Percentiles rank a stretch among this genome's conserved stretches.
These are phyloP conservation scores for Hyphopichia fennica DNA, from an alignment of 1,139 yeast species.

Conservation along the genomic window DNA sequence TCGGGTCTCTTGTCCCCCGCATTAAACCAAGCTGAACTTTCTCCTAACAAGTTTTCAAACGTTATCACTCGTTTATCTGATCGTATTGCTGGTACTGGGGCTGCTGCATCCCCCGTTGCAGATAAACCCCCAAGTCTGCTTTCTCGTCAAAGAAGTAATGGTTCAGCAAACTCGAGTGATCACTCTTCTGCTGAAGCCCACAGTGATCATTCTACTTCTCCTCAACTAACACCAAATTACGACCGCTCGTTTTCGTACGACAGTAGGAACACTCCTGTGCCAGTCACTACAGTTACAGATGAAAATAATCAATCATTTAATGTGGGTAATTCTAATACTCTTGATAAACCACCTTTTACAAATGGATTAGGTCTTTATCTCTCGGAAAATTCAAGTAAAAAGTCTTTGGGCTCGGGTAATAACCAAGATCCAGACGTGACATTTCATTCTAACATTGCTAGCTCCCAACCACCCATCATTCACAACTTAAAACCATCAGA, in stretches of 20 bases:
- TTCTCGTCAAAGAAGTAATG: neutral
- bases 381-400: neutral
- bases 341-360: constrained; percentile 5
- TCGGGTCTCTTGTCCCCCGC: constrained; percentile 10
- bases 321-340: constrained; percentile 4
- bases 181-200: neutral
- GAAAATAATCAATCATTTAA: constrained; percentile 5
- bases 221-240: neutral
- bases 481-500: constrained; percentile 2
- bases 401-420: constrained; percentile 1
- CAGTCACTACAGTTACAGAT: constrained; percentile 4
- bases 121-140: constrained; percentile 2
- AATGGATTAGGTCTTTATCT: constrained; percentile 11
- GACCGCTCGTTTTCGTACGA: neutral
- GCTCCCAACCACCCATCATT: constrained; percentile 4
- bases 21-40: constrained; percentile 3
- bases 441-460: neutral
- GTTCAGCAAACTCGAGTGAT: neutral
- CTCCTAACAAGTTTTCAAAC: constrained; percentile 24
- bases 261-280: constrained; percentile 3
- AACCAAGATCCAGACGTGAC: neutral
- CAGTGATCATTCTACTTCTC: neutral
- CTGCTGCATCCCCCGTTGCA: constrained; percentile 9
- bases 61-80: constrained; percentile 38
- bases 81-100: constrained; percentile 42